Evolutionary conservation across 371 early-diverging fungal species (phyloP).

Genomic region (Saksenaea oblongispora): DNA sequence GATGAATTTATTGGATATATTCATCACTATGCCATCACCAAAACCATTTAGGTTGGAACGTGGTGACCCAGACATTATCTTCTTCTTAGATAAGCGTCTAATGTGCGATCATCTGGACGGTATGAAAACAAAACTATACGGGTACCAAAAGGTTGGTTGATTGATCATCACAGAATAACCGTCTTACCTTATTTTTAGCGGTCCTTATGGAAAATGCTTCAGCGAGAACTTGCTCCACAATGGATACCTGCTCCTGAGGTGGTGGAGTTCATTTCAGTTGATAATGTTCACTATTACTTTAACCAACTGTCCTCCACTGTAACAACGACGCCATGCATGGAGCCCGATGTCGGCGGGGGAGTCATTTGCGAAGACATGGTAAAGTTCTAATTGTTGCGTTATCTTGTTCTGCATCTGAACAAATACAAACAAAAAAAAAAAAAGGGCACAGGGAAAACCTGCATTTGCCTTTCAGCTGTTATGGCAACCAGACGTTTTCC

Average conservation of each 20-base stretch:
- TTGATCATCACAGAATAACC: background rate
- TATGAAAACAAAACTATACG: conserved; percentile 61
- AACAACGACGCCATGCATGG: conserved; percentile 23
- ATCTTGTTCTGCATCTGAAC: background rate
- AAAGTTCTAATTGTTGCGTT: conserved; percentile 5
- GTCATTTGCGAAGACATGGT: conserved; percentile 84
- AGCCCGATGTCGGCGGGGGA: conserved; percentile 60
- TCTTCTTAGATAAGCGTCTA: conserved; percentile 16
- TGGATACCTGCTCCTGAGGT: conserved; percentile 39
- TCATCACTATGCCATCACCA: conserved; percentile 49
- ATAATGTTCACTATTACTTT: conserved; percentile 43
- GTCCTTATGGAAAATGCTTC: conserved; percentile 66
- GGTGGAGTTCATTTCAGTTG: conserved; percentile 32
- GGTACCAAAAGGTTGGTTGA: conserved; percentile 53
- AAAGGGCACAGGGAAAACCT: conserved; percentile 79
- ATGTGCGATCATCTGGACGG: conserved; percentile 33
- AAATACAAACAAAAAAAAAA: background rate
- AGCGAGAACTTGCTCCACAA: conserved; percentile 59
- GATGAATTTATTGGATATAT: conserved; percentile 33
- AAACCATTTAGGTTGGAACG: background rate
- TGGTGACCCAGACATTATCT: conserved; percentile 11
- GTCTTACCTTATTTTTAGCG: conserved; percentile 23
- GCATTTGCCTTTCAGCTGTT: conserved; percentile 68
- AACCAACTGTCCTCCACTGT: conserved; percentile 24
- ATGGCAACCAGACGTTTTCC: conserved; percentile 59